phyloP scores from a whole-genome alignment of 169 alveolate genomes.

The Theileria annulata region DNA sequence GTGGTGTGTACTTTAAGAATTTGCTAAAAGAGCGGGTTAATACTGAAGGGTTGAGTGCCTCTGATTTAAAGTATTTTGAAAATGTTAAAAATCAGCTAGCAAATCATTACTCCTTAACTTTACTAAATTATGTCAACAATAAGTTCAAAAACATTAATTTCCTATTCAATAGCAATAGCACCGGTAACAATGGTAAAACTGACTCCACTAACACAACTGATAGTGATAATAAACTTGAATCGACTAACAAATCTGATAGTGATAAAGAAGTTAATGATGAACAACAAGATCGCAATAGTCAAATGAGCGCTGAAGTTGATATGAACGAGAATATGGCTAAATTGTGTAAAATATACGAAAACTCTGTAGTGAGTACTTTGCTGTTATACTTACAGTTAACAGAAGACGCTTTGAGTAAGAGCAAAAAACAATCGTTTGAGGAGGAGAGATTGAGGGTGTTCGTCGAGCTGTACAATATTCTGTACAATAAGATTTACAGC shows the following conservation, averaged over 20 bases:
- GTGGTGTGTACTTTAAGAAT: not conserved
- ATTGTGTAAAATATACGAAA: slow-evolving; percentile 22
- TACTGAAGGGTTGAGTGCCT: not conserved
- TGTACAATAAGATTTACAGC: not conserved
- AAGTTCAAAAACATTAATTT: not conserved
- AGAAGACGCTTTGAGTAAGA: not conserved
- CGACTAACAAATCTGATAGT: too few relatives aligned
- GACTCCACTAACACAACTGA: not conserved
- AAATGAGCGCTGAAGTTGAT: not conserved
- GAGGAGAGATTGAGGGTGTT: not conserved
- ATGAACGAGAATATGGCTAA: not conserved
- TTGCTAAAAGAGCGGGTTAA: not conserved
- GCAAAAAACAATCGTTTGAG: slow-evolving; percentile 6
- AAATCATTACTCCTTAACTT: not conserved
- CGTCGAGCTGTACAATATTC: not conserved
- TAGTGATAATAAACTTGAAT: too few relatives aligned
- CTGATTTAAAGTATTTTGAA: not conserved
- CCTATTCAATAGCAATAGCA: not conserved
- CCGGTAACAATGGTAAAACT: not conserved
- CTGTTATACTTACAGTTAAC: slow-evolving; percentile 34
- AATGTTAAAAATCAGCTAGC: not conserved
- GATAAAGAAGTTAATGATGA: not conserved
- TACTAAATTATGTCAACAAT: not conserved
- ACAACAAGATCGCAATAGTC: not conserved
- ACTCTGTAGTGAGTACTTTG: slow-evolving; percentile 27